phyloP scores from a whole-genome alignment of 2,329 filamentous ascomycete species.

The Furcasterigmium furcatum region DNA sequence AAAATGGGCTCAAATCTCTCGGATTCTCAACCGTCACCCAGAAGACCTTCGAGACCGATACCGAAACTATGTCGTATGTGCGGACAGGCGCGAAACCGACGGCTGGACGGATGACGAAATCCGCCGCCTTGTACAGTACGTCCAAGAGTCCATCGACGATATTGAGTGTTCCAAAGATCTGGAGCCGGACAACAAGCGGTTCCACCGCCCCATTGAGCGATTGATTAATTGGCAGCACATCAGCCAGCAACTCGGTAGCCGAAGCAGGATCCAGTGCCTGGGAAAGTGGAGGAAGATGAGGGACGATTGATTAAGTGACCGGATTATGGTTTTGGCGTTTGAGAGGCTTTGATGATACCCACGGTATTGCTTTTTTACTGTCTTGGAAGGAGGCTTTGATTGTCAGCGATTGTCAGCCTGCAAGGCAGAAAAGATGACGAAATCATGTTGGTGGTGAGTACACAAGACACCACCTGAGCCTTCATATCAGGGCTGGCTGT shows the following conservation, averaged over 20 bases:
- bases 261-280: constrained; percentile 65
- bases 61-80: constrained; percentile 63
- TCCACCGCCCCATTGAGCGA: constrained; percentile 42
- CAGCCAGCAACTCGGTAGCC: constrained; percentile 58
- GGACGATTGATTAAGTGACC: background rate
- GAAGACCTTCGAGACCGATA: constrained; percentile 69
- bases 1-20: constrained; percentile 61
- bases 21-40: constrained; percentile 59
- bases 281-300: constrained; percentile 59
- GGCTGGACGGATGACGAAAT: constrained; percentile 62
- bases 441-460: too few species aligned
- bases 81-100: constrained; percentile 46
- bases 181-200: constrained; percentile 22
- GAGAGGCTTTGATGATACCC: too few species aligned
- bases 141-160: constrained; percentile 48
- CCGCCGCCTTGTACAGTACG: constrained; percentile 39
- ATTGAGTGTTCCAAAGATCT: constrained; percentile 35
- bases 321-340: too few species aligned
- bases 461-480: too few species aligned
- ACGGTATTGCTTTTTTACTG: too few species aligned
- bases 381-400: too few species aligned
- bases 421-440: too few species aligned
- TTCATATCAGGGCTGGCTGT: too few species aligned
- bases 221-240: constrained; percentile 65
- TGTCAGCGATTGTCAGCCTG: too few species aligned